Percentiles rank a stretch among this genome's conserved stretches.
Conservation (phyloP, 2,329 filamentous ascomycete genomes). For the Leptoxyphium fumago region DNA sequence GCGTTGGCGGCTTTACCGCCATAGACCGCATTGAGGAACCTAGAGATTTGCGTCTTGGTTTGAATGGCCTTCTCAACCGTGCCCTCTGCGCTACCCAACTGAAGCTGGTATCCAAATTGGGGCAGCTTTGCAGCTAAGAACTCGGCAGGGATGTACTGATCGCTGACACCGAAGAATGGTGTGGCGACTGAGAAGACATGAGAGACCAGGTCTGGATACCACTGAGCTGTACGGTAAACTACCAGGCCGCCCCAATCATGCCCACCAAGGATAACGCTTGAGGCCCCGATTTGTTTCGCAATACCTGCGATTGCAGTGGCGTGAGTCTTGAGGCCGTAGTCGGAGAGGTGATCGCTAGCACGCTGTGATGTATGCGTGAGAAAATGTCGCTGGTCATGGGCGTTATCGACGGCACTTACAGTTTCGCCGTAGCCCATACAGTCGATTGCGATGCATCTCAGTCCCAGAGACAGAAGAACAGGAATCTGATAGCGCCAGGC, state of each 20-base stretch:
- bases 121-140: conserved; percentile 45
- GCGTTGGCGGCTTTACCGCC: conserved; percentile 47
- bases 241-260: conserved; percentile 71
- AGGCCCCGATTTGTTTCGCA: conserved; percentile 40
- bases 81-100: conserved; percentile 39
- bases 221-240: conserved; percentile 60
- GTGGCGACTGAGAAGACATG: conserved; percentile 72
- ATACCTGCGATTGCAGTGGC: conserved; percentile 63
- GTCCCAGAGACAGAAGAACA: conserved; percentile 51
- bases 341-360: conserved; percentile 23
- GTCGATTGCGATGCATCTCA: conserved; percentile 72
- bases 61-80: conserved; percentile 40
- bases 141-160: conserved; percentile 41
- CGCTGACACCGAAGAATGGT: conserved; percentile 40
- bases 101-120: conserved; percentile 73
- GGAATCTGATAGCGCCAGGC: conserved; percentile 89
- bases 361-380: conserved; percentile 2
- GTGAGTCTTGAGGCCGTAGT: conserved; percentile 59
- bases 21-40: conserved; percentile 58
- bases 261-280: conserved; percentile 63
- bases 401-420: conserved; percentile 22
- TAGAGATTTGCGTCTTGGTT: conserved; percentile 42
- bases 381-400: neutral
- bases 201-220: conserved; percentile 56
- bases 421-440: conserved; percentile 77